phyloP scores from a whole-genome alignment of 805 yeast genomes.

The Sugiyamaella boreocaroliniensis region DNA sequence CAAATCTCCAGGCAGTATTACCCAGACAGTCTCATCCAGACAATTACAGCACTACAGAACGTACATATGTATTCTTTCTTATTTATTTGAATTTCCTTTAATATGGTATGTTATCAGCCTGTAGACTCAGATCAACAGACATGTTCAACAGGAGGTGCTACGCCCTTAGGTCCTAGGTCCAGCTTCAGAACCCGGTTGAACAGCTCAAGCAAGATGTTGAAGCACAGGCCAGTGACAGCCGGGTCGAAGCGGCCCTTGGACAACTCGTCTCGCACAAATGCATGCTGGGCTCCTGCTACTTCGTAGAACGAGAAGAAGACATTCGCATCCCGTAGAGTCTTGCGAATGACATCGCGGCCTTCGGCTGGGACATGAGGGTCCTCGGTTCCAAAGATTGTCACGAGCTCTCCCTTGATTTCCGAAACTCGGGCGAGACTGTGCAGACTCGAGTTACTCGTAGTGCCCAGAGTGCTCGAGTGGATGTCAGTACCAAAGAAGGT shows the following conservation, averaged over 20 bases:
- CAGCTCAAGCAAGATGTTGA: constrained; percentile 61
- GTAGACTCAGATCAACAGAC: constrained; percentile 43
- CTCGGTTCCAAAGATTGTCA: constrained; percentile 67
- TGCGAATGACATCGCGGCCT: constrained; percentile 67
- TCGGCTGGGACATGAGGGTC: constrained; percentile 76
- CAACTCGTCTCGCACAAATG: constrained; percentile 70
- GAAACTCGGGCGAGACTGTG: constrained; percentile 58
- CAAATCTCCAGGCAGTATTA: no score
- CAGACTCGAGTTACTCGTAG: constrained; percentile 44
- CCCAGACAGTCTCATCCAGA: no score
- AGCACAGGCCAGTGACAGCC: constrained; percentile 62
- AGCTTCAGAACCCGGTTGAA: constrained; percentile 61
- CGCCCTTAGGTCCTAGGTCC: constrained; percentile 58
- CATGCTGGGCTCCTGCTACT: constrained; percentile 74
- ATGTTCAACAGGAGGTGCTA: constrained; percentile 46
- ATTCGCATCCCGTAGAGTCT: constrained; percentile 48
- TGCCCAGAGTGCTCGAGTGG: constrained; percentile 60
- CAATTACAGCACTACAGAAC: no score
- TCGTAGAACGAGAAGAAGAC: constrained; percentile 68
- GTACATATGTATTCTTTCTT: neutral
- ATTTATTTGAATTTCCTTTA: neutral
- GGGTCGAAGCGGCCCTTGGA: constrained; percentile 79
- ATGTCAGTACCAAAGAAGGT: constrained; percentile 79
- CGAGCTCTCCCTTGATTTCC: constrained; percentile 50
- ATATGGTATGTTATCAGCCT: neutral